These are phyloP conservation scores for Colletotrichum spaethianum DNA, from an alignment of 2,329 filamentous ascomycete species.

Conservation along the genomic window DNA sequence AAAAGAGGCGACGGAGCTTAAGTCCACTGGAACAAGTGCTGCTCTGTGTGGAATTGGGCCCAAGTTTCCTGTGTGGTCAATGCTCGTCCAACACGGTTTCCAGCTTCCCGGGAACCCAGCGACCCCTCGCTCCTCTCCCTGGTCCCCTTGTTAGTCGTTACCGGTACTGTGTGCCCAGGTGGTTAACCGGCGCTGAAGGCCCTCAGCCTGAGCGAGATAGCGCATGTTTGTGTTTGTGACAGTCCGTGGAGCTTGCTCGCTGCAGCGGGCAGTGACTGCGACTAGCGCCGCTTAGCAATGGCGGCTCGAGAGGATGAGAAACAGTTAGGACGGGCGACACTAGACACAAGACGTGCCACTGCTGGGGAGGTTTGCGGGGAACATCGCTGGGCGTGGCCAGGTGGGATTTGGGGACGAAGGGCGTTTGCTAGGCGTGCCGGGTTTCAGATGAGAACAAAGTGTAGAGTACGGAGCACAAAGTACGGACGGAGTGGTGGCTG, in stretches of 20 bases:
- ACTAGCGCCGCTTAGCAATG: conserved; percentile 23
- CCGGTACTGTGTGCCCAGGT: not conserved
- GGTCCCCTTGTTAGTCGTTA: conserved; percentile 16
- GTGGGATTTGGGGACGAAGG: conserved; percentile 5
- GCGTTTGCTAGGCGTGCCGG: conserved; percentile 24
- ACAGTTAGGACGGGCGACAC: conserved; percentile 5
- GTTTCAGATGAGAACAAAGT: conserved; percentile 37
- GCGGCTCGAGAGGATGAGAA: conserved; percentile 2
- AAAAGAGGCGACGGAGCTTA: conserved; percentile 14
- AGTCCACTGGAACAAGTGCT: not conserved
- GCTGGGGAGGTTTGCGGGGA: conserved; percentile 30
- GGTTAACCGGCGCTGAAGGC: conserved; percentile 9
- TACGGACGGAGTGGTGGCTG: conserved; percentile 37
- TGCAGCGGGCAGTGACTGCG: not conserved
- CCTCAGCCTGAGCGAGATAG: conserved; percentile 22
- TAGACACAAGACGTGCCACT: conserved; percentile 25
- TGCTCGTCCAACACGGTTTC: conserved; percentile 35
- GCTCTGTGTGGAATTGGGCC: conserved; percentile 18
- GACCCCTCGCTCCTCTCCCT: conserved; percentile 1
- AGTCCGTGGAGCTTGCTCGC: conserved; percentile 2
- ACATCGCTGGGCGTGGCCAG: conserved; percentile 21
- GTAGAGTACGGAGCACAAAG: conserved; percentile 27
- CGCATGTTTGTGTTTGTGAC: conserved; percentile 14
- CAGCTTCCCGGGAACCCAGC: conserved; percentile 35
- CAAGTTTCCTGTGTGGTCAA: conserved; percentile 33